Evolutionary conservation across 441 rosid genomes (phyloP), one percentile per base, ranked within the genome.

Genomic region (Populus tomentosa): DNA sequence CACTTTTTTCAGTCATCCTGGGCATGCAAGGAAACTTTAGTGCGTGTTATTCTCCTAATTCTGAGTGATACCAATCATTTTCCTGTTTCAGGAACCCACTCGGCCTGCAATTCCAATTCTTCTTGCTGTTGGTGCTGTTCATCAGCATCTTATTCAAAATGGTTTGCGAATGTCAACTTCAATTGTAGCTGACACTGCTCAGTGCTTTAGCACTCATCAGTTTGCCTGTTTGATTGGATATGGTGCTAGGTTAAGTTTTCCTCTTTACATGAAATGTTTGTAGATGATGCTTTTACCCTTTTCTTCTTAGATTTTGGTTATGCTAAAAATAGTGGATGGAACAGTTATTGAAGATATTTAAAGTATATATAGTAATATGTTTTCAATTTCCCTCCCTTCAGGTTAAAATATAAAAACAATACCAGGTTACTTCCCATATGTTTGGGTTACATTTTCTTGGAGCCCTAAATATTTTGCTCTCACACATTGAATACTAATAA

Each of bases 121-220:
- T 84, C 91, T 96, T 84, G 98, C 99, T 76, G 98, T 96, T 79
- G 98, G 98, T 26, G 95, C 99, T 71, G 94, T 96, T 77, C 99
- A 94, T 87, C 99, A 96, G 82, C 99, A 96, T 90, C 99, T 96
- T 82, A 94, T 96, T 84, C 94, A 94, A 82, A 96, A 96, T 80
- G 98, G 99, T 68, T 82, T 94, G 85, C 86, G 99, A 69, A 93
- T 92, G 98, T 94, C 97, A 73, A 91, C 97, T 83, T 96, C 98
- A 72, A 92, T 96, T 66, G 87, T 96, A 77, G 98, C 97, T 46
- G 98, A 96, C 76, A 96, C 98, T 46, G 98, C 98, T 56, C 99
- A 96, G 82, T 96, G 99, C 85, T 97, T 97, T 86, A 97, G 98
- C 82, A 97, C 99, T 7, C 99, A 97, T 90, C 99, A 97, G 64